Evolutionary conservation across 176 grass and related monocot species (phyloP).

Genomic region (Elymus sibiricus): DNA sequence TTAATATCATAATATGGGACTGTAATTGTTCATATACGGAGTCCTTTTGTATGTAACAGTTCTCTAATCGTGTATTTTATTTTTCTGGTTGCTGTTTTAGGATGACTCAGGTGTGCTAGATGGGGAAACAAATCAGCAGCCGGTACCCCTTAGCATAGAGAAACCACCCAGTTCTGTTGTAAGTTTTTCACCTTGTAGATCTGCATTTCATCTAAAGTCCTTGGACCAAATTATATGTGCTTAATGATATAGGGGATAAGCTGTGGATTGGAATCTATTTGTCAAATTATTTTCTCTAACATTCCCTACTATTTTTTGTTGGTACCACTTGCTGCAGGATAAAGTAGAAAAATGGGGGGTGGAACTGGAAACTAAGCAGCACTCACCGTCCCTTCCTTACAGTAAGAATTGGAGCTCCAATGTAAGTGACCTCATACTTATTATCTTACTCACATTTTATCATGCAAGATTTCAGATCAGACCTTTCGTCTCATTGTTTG

Average conservation of each 20-base stretch:
- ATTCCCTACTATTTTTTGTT: conserved; percentile 19
- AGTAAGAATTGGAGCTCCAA: not conserved
- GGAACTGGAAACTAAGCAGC: conserved; percentile 17
- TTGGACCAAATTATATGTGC: not conserved
- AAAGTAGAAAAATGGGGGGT: not conserved
- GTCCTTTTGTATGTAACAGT: not conserved
- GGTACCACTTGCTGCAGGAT: conserved; percentile 12
- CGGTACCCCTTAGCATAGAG: conserved; percentile 11
- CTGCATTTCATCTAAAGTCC: not conserved
- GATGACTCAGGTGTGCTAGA: not conserved
- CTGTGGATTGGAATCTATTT: not conserved
- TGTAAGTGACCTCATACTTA: conserved; percentile 38
- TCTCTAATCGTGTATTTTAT: not conserved
- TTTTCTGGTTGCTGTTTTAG: conserved; percentile 15
- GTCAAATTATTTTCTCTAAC: not conserved
- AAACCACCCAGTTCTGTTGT: conserved; percentile 20
- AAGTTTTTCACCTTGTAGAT: not conserved
- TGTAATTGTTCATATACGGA: too few relatives aligned
- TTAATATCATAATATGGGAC: too few relatives aligned
- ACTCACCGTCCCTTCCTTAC: not conserved
- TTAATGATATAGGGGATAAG: not conserved
- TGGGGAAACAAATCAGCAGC: conserved; percentile 2
- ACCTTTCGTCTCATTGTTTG: not conserved
- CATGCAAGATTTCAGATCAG: not conserved
- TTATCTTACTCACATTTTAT: not conserved